Base-by-base conservation (phyloP, 352 stramenopile genomes). In the Globisporangium viniferum region DNA sequence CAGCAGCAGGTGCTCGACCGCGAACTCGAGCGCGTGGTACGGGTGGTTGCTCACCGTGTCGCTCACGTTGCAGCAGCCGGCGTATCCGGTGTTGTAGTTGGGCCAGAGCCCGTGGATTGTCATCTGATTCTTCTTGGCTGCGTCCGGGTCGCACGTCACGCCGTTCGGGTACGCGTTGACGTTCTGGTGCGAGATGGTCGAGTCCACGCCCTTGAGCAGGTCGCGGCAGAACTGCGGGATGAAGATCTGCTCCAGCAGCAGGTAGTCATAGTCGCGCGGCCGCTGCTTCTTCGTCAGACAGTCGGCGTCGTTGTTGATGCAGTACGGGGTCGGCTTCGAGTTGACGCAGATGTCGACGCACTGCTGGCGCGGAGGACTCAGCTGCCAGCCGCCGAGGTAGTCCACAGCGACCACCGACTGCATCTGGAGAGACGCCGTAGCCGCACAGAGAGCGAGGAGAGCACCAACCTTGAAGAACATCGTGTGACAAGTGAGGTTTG, bases 141-240 rank as follows among this genome's bases (percentile, higher is more conserved):
- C 75, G n/a, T 78, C 66, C 0, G 67, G 41, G 20, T 78, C 68
- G 63, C 84, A 92, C 14, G 49, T 35, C 53, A 86, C 73, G 27
- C 82, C 84, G 35, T 76, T 70, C 46, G 82, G 84, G 73, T 85
- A 89, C 59, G 73, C 61, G 59, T 82, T 79, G 29, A 93, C 81
- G 67, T 91, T 91, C 72, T 87, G 81, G 72, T 93, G 85, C 62
- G 83, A 89, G 76, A 93, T 80, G 48, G 85, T 93, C 67, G 76
- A 85, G 72, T 93, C 85, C 20, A 88, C 74, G 35, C 85, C 85
- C 1, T 79, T 66, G 49, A 92, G 77, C 56, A 93, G 70, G 67
- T 93, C 86, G 44, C 86, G 86, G 71, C 86, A 93, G 71, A 86
- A 93, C 75, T 93, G 83, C 73, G 86, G 86, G 59, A 89, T 75